phyloP scores from a whole-genome alignment of 2,329 filamentous ascomycete genomes.

The Apiospora sp. region DNA sequence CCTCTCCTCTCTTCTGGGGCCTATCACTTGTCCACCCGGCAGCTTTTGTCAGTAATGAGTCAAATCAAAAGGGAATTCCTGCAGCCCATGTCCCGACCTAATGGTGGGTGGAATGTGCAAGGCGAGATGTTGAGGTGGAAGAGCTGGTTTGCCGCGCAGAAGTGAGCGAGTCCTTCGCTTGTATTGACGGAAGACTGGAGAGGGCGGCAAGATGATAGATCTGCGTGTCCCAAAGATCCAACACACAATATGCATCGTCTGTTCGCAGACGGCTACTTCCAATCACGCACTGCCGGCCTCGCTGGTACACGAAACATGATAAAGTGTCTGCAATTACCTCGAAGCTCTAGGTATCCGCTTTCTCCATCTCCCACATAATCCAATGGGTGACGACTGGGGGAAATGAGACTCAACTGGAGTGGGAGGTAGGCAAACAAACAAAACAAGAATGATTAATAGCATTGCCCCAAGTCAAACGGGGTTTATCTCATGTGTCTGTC shows the following conservation, averaged over 20 bases:
- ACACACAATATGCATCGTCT: conserved; percentile 19
- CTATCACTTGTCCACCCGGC: conserved; percentile 10
- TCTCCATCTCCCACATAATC: conserved; percentile 13
- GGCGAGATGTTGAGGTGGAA: not conserved
- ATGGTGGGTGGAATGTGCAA: conserved; percentile 6
- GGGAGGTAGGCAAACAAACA: not conserved
- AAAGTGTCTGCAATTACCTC: conserved; percentile 10
- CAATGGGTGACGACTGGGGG: not conserved
- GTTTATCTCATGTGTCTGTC: not conserved
- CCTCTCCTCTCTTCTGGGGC: conserved; percentile 29
- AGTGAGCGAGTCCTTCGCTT: not conserved
- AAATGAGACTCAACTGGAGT: not conserved
- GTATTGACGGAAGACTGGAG: not conserved
- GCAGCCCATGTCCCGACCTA: not conserved
- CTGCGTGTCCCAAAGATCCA: conserved; percentile 20
- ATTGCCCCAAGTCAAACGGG: not conserved
- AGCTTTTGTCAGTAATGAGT: conserved; percentile 23
- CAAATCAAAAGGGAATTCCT: conserved; percentile 26
- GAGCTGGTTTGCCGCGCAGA: not conserved
- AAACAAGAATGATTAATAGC: not conserved
- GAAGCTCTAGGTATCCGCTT: not conserved
- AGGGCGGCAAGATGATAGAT: conserved; percentile 6
- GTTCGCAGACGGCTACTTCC: conserved; percentile 17
- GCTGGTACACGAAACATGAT: conserved; percentile 20
- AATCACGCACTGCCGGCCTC: conserved; percentile 17